A percentile compares a stretch with the other conserved stretches of the same genome.
These are phyloP conservation scores for Benincasa hispida DNA, from an alignment of 306 rosid genomes.

Conservation along the genomic window DNA sequence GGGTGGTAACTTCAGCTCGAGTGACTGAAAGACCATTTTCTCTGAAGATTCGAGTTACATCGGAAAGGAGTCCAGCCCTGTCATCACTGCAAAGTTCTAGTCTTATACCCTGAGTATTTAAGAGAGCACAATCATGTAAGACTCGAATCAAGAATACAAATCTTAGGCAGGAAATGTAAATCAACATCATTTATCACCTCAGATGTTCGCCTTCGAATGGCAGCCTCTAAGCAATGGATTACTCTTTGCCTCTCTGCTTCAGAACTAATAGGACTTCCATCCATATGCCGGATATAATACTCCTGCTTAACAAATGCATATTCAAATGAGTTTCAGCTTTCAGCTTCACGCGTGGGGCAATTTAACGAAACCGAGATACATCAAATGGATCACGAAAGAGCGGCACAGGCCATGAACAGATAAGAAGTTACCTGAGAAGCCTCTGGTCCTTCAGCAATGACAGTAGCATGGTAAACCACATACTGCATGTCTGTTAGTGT, in stretches of 20 bases:
- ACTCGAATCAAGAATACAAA: background rate
- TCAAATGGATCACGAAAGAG: background rate
- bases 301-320: conserved; percentile 32
- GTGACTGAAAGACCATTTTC: conserved; percentile 86
- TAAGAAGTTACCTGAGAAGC: conserved; percentile 65
- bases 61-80: conserved; percentile 78
- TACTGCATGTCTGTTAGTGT: conserved; percentile 94
- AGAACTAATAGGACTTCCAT: conserved; percentile 75
- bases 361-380: background rate
- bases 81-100: conserved; percentile 83
- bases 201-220: conserved; percentile 67
- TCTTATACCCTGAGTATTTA: conserved; percentile 57
- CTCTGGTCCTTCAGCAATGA: conserved; percentile 87
- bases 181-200: conserved; percentile 35
- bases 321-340: background rate
- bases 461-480: conserved; percentile 86
- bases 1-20: conserved; percentile 84
- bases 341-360: background rate
- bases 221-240: conserved; percentile 93
- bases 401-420: background rate
- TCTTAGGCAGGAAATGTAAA: background rate
- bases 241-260: conserved; percentile 94
- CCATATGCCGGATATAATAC: conserved; percentile 77
- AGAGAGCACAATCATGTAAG: background rate
- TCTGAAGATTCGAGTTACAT: conserved; percentile 90